Conservation (phyloP, 257 asterid species). For the Nicotiana paniculata region DNA sequence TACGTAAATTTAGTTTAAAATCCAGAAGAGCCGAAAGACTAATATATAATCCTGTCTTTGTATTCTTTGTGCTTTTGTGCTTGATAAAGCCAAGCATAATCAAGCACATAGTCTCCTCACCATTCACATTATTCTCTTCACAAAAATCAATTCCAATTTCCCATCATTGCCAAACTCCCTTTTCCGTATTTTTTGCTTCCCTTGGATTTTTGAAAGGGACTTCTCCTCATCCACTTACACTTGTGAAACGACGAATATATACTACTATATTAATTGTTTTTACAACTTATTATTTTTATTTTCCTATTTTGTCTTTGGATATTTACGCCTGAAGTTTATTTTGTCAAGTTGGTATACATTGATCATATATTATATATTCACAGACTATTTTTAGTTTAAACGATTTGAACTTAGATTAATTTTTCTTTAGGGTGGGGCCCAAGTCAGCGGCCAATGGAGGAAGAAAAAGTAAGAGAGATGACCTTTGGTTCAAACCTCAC, state of each 20-base stretch:
- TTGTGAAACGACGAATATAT: background rate
- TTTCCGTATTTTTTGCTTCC: background rate
- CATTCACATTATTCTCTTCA: background rate
- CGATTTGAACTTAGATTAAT: too few relatives aligned
- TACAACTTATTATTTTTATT: background rate
- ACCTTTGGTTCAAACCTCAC: too few relatives aligned
- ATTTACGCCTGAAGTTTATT: too few relatives aligned
- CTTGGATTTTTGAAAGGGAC: background rate
- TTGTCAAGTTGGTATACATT: too few relatives aligned
- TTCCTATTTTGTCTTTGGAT: too few relatives aligned
- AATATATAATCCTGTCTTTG: background rate
- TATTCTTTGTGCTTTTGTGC: background rate
- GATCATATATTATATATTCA: too few relatives aligned
- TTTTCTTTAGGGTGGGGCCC: too few relatives aligned
- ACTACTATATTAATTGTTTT: background rate
- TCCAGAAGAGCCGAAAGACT: background rate
- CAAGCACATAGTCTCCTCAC: background rate
- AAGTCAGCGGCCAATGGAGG: too few relatives aligned
- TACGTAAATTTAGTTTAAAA: background rate
- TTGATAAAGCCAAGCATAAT: background rate
- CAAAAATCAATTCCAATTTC: background rate
- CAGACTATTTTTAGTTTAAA: too few relatives aligned
- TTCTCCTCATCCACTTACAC: background rate
- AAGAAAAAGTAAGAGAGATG: too few relatives aligned
- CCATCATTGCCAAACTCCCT: background rate